Evolutionary conservation across 306 rosid species (phyloP), one percentile per base, ranked within the genome.

Genomic region (Arachis hypogaea): DNA sequence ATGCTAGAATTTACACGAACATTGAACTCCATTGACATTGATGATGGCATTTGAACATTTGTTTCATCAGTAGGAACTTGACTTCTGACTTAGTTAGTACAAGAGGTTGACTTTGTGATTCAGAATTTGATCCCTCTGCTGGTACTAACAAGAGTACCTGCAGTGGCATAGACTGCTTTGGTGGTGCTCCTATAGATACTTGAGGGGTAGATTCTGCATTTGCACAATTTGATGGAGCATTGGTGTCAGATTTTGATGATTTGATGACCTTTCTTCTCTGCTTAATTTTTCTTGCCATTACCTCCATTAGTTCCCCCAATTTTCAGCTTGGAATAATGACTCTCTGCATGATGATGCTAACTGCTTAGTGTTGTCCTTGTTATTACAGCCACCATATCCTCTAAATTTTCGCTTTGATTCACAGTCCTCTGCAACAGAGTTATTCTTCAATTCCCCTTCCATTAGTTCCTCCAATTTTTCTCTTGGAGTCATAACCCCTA

Each of bases 181-280:
- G 10, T 36, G 67, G 9, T 51, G 11, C 18, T 7, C 59, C 43
- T 43, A 44, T 30, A 69, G 70, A 49, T 41, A 42, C 43, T 69
- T 60, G 70, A 7, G 41, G 28, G 2, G n/a, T 58, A 52, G 64
- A 59, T 49, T 28, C 16, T n/a, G 9, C 42, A 42, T 2, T 4
- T 33, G 38, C 4, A 69, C 51, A 70, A n/a, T 55, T 49, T 45
- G 72, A 78, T n/a, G 36, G 5, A 63, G 60, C 58, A 45, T 41
- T 47, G 50, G 6, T 33, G 22, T 58, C 73, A 12, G 28, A 18
- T 72, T 72, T 72, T 5, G 59, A 79, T 59, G 78, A 66, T 16
- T 72, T 45, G 43, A 52, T 4, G 2, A 33, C 51, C 5, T 30
- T 79, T 72, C 64, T 79, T 59, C 1, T 22, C 44, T 60, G 58